These are phyloP conservation scores for Pichia phayaonensis DNA, from an alignment of 805 yeast genomes.

Conservation along the genomic window DNA sequence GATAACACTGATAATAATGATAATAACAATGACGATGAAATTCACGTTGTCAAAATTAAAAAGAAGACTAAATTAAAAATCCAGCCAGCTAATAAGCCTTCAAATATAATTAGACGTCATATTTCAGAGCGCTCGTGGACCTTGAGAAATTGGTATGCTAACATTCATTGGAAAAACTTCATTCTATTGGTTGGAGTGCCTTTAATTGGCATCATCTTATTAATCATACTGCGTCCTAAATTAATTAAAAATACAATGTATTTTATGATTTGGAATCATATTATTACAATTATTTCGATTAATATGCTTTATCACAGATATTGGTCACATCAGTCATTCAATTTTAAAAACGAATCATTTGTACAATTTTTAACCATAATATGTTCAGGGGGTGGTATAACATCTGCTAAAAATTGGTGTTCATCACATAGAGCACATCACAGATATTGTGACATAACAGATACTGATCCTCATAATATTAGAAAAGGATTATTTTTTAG, in stretches of 20 bases:
- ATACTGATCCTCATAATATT: slow-evolving; percentile 79
- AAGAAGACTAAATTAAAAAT: slow-evolving; percentile 29
- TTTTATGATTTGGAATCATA: slow-evolving; percentile 49
- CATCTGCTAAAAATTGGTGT: slow-evolving; percentile 74
- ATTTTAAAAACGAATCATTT: slow-evolving; percentile 34
- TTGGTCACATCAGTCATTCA: slow-evolving; percentile 57
- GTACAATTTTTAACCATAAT: slow-evolving; percentile 46
- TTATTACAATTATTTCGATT: slow-evolving; percentile 58
- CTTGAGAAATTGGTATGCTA: slow-evolving; percentile 60
- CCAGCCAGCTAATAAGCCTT: slow-evolving; percentile 13
- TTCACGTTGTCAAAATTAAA: slow-evolving; percentile 10
- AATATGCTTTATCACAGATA: slow-evolving; percentile 81
- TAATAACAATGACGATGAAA: background rate
- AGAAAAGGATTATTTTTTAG: slow-evolving; percentile 75
- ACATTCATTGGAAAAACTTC: slow-evolving; percentile 69
- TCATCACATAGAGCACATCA: slow-evolving; percentile 86
- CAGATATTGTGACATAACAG: slow-evolving; percentile 71
- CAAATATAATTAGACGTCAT: slow-evolving; percentile 31
- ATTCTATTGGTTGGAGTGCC: slow-evolving; percentile 53
- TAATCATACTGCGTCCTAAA: slow-evolving; percentile 7
- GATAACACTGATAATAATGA: background rate
- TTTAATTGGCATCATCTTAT: slow-evolving; percentile 18
- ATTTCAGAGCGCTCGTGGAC: slow-evolving; percentile 73
- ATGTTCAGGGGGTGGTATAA: slow-evolving; percentile 70
- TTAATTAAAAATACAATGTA: slow-evolving; percentile 31